phyloP scores from a whole-genome alignment of 441 rosid species.

The Macaranga tanarius region DNA sequence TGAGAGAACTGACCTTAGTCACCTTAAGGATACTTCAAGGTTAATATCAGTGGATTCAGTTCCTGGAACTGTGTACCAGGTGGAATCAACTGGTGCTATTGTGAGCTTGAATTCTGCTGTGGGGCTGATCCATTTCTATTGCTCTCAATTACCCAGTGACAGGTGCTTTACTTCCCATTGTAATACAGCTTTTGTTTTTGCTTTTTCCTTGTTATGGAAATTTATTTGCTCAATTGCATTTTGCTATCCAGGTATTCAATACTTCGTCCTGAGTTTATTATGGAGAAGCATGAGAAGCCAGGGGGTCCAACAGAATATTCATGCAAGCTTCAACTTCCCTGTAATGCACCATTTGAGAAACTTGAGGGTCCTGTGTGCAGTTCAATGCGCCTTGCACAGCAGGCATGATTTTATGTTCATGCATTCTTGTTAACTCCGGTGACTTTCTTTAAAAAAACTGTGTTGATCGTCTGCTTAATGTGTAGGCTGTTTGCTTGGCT shows the following conservation, averaged over 20 bases:
- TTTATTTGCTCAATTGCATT: constrained; percentile 21
- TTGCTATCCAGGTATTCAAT: constrained; percentile 70
- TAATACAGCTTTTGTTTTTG: background rate
- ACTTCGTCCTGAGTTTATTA: constrained; percentile 93
- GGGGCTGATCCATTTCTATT: constrained; percentile 92
- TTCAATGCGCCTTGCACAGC: constrained; percentile 98
- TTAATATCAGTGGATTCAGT: constrained; percentile 70
- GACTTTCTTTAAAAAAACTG: constrained; percentile 15
- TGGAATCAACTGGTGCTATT: constrained; percentile 94
- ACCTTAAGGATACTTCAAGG: constrained; percentile 86
- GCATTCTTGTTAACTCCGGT: constrained; percentile 8
- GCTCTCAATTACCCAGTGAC: constrained; percentile 99
- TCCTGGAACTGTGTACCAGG: constrained; percentile 93
- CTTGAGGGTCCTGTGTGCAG: constrained; percentile 94
- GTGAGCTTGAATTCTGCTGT: constrained; percentile 99
- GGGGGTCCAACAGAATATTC: constrained; percentile 93
- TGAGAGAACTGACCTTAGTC: constrained; percentile 97
- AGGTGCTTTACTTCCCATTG: constrained; percentile 45
- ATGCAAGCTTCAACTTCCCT: constrained; percentile 97
- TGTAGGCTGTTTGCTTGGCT: constrained; percentile 96
- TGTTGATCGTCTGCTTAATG: constrained; percentile 25
- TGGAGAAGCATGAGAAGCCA: constrained; percentile 90
- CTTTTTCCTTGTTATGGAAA: constrained; percentile 11
- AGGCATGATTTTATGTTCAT: constrained; percentile 45
- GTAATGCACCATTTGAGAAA: constrained; percentile 96